phyloP scores from a whole-genome alignment of 1,284 basidiomycete species.

The Neolentinus lepideus region DNA sequence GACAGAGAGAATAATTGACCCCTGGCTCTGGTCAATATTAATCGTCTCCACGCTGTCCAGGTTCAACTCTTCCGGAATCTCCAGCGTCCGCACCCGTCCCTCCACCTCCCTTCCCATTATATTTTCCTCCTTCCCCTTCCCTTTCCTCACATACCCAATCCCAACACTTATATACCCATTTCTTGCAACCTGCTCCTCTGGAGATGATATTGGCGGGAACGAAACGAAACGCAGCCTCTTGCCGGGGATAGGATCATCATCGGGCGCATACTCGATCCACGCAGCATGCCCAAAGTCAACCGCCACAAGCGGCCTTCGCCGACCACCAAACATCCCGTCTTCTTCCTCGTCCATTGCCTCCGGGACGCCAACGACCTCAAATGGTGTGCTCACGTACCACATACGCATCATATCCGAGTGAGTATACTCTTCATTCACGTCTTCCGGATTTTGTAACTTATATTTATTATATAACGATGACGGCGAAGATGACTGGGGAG shows the following conservation, averaged over 20 bases:
- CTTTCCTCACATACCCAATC: neutral
- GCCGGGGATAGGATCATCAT: slow-evolving; percentile 16
- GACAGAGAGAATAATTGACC: slow-evolving; percentile 63
- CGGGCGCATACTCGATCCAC: slow-evolving; percentile 53
- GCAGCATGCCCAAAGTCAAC: slow-evolving; percentile 76
- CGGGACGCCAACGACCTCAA: slow-evolving; percentile 60
- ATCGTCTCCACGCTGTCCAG: slow-evolving; percentile 62
- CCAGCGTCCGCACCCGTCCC: slow-evolving; percentile 51
- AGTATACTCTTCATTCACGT: slow-evolving; percentile 8
- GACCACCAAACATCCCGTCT: slow-evolving; percentile 35
- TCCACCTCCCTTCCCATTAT: slow-evolving; percentile 19
- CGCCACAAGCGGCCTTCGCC: slow-evolving; percentile 54
- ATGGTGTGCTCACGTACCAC: slow-evolving; percentile 64
- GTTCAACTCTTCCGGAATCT: slow-evolving; percentile 56
- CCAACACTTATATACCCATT: too few relatives aligned
- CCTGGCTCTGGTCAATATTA: slow-evolving; percentile 70
- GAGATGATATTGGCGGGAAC: slow-evolving; percentile 45
- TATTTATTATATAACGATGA: neutral
- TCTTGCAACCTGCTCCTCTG: slow-evolving; percentile 4
- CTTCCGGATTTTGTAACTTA: slow-evolving; percentile 5
- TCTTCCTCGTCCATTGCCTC: slow-evolving; percentile 35
- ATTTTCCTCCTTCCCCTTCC: neutral
- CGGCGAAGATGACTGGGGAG: too few relatives aligned
- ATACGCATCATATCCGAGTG: slow-evolving; percentile 39
- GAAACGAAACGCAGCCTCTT: slow-evolving; percentile 61